Evolutionary conservation across 2,329 filamentous ascomycete species (phyloP), one percentile per base, ranked within the genome.

Genomic region (Neonectria ditissima): DNA sequence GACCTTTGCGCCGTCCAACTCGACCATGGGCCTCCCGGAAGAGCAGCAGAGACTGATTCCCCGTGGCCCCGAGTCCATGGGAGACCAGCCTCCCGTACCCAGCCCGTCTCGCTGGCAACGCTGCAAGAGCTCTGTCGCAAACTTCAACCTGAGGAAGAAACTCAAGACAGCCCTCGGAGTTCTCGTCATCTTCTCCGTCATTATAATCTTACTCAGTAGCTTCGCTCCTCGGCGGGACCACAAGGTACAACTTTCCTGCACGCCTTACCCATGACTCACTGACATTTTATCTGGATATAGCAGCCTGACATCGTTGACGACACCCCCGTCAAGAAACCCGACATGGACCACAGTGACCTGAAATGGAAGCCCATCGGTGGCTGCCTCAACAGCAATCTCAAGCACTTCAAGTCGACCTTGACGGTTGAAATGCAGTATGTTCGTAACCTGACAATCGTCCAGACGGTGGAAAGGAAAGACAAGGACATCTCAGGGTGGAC

Each of bases 21-120:
- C 63, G 18, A 77, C 60, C 26, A 86, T 86, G 83, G 82, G 80
- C 6, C 66, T 72, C 11, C 69, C 75, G 2, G 77, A 80, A 41
- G 84, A 87, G 69, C 75, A 77, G 20, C 79, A 80, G 50, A 76
- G 78, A 59, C 74, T 86, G 4, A 76, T 86, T 58, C 72, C 75
- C 30, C 70, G 75, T 45, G 76, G 77, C 5, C 83, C 82, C 7
- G 77, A 86, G 78, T 85, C 82, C 63, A 84, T 85, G 80, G 78
- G 80, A 39, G 76, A 68, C 9, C 68, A 73, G 20, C 72, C 71
- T 5, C 68, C 69, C 47, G 73, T 55, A 70, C 55, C 55, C 5
- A 47, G 61, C 39, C 61, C 66, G 2, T 71, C 75, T 2, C 64
- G 75, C 67, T 78, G 75, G 75, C 69, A 65, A 52, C 76, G 76